Evolutionary conservation across 116 monocot genomes (phyloP).

Genomic region (Iris pallida): DNA sequence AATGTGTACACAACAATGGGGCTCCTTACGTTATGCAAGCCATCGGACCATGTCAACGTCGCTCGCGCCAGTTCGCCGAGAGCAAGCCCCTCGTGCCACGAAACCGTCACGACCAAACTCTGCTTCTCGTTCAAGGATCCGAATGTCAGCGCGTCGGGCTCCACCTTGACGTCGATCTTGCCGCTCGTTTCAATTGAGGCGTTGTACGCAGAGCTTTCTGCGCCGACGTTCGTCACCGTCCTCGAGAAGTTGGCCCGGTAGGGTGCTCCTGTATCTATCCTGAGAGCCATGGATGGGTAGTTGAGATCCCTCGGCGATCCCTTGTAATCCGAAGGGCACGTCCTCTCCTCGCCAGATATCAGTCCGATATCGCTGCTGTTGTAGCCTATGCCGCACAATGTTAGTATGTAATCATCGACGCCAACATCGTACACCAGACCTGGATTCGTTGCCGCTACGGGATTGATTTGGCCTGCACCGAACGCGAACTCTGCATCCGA

Average conservation of each 20-base stretch:
- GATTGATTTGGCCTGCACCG: slow-evolving; percentile 21
- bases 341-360: slow-evolving; percentile 3
- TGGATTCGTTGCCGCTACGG: slow-evolving; percentile 1
- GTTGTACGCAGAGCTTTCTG: background rate
- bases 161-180: background rate
- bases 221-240: slow-evolving; percentile 25
- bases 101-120: slow-evolving; percentile 6
- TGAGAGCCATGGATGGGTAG: slow-evolving; percentile 20
- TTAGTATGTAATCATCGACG: slow-evolving; percentile 3
- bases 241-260: slow-evolving; percentile 5
- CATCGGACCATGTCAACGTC: slow-evolving; percentile 14
- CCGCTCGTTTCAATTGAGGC: background rate
- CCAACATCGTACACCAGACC: slow-evolving; percentile 19
- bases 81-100: background rate
- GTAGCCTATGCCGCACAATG: slow-evolving; percentile 15
- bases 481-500: slow-evolving; percentile 12
- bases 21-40: slow-evolving; percentile 17
- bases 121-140: background rate
- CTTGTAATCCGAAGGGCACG: background rate
- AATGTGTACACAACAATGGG: slow-evolving; percentile 10
- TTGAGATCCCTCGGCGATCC: background rate
- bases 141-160: slow-evolving; percentile 6
- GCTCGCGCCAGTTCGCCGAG: background rate
- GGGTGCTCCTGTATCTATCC: too few species aligned
- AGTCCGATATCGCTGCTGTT: background rate